Base-by-base conservation (phyloP, 768 basidiomycete genomes). In the Kwoniella mangroviensis region DNA sequence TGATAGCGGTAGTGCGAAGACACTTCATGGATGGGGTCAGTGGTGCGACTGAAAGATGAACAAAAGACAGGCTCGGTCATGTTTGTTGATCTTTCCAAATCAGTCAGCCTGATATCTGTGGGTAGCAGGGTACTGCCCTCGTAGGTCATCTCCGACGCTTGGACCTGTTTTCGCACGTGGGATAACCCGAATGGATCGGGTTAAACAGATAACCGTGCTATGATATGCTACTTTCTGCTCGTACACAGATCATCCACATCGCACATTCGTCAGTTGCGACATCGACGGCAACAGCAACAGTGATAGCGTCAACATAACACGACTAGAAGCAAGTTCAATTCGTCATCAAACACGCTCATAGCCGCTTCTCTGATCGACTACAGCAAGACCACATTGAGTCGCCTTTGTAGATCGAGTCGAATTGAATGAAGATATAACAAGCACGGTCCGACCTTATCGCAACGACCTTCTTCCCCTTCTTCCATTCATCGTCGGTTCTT, bases 191-290 rank as follows among this genome's bases (percentile, higher is more conserved):
- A n/a, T n/a, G 34, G 12, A 59, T 59, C 58, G 58, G 58, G 34
- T 59, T 34, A 22, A n/a, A 58, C 24, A 58, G 56, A 59, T 59
- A 59, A 59, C 58, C 58, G 58, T 59, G 34, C 34, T 19, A n/a
- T 59, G n/a, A 40, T 21, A 10, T 40, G 19, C 9, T 15, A 13
- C 42, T 43, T 7, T 43, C 42, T 43, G 45, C 19, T 49, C 19
- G 45, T 49, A 49, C 12, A 49, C 45, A 49, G 45, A 49, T 49
- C 45, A 49, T 49, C 45, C 19, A 49, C 45, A 49, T 49, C 19
- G 7, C 42, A 43, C 42, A n/a, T n/a, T n/a, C n/a, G 34, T 34
- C 34, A 34, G 34, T 34, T 34, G 34, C 34, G 9, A 34, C 1
- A 34, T 34, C 34, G 34, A 34, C 34, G 9, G 34, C 34, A 7